Evolutionary conservation across 805 yeast species (phyloP), one percentile per base, ranked within the genome.

Genomic region (Jamesozyma hellenica): DNA sequence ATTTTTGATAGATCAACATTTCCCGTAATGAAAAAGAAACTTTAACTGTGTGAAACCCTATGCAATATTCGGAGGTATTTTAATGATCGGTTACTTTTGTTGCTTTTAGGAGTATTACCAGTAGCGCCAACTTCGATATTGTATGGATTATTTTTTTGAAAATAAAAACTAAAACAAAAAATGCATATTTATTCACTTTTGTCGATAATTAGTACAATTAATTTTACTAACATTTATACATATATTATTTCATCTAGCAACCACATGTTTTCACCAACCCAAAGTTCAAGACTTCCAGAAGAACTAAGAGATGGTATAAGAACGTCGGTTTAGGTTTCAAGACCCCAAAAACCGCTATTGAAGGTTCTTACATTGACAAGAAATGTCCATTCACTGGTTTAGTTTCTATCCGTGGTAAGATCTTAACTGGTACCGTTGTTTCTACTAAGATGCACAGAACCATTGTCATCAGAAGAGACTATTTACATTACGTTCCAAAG

Each of bases 391-490:
- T 92, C 78, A 83, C 79, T 61, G 98, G 98, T 74, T 73, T 71
- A 59, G 81, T 92, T 61, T 88, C 97, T 59, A 92, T 92, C 83
- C 87, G 99, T 79, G 99, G 99, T 78, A 88, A 85, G 78, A 92
- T 92, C 70, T 82, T 92, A 71, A 82, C 96, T 61, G 99, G 99
- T 75, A 84, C 95, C 68, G 99, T 92, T 74, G 96, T 92, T 60
- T 92, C 98, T 66, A 88, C 98, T 81, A 92, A 92, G 80, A 92
- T 92, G 98, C 98, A 92, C 94, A 92, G 99, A 80, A 92, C 99
- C 65, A 83, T 92, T 77, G 82, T 92, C 71, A 84, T 92, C 78
- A 88, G 98, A 82, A 90, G 99, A 78, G 97, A 92, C 70, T 92
- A 92, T 94, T 85, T 92, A 71, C 99, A 92, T 79, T 92, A 86